Conservation (phyloP, 2,329 filamentous ascomycete genomes). For the Emydomyces testavorans region DNA sequence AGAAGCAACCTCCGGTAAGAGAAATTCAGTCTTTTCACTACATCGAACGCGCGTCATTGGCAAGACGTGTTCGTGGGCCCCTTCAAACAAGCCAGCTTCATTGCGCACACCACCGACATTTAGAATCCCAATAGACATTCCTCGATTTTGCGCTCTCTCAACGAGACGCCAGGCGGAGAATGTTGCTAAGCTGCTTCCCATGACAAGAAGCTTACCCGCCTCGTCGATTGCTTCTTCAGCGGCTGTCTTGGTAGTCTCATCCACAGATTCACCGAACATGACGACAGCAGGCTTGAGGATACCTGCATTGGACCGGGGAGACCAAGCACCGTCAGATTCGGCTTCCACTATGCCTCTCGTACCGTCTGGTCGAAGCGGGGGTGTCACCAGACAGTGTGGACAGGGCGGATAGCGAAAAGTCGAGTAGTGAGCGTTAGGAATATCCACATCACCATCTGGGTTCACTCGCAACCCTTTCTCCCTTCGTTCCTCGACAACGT, state of each 20-base stretch:
- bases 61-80: conserved; percentile 18
- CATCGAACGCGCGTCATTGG: conserved; percentile 30
- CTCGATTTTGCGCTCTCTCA: conserved; percentile 66
- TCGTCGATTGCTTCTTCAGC: conserved; percentile 72
- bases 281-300: conserved; percentile 85
- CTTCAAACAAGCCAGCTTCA: conserved; percentile 33
- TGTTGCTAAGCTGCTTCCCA: conserved; percentile 85
- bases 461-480: conserved; percentile 68
- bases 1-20: conserved; percentile 33
- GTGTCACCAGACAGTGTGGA: conserved; percentile 59
- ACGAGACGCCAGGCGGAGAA: conserved; percentile 90
- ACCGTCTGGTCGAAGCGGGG: conserved; percentile 47
- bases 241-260: conserved; percentile 53
- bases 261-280: conserved; percentile 92
- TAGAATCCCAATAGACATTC: conserved; percentile 75
- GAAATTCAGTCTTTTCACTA: conserved; percentile 32
- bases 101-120: conserved; percentile 53
- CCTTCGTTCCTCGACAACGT: conserved; percentile 59
- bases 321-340: conserved; percentile 73
- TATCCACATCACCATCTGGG: conserved; percentile 86
- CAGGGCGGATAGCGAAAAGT: conserved; percentile 88
- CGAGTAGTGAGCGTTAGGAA: conserved; percentile 75
- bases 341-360: conserved; percentile 50
- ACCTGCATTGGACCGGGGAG: conserved; percentile 53
- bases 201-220: conserved; percentile 61